Conservation (phyloP, 306 rosid genomes). For the Carpinus fangiana region DNA sequence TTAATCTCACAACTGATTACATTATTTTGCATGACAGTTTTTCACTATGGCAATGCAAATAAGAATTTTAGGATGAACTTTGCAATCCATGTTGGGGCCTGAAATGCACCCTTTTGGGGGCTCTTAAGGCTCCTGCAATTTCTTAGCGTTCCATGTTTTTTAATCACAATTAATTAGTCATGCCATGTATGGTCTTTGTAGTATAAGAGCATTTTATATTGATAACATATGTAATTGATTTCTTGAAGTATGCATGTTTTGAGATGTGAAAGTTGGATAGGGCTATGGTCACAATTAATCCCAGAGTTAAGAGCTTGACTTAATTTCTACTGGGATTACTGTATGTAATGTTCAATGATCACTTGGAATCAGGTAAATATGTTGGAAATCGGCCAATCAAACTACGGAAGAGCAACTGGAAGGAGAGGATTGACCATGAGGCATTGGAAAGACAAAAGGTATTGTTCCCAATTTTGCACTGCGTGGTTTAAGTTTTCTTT, state of each 20-base stretch:
- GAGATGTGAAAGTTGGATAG: neutral
- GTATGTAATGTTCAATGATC: neutral
- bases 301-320: neutral
- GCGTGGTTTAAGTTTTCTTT: neutral
- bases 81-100: neutral
- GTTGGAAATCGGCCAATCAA: conserved; percentile 97
- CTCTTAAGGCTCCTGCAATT: neutral
- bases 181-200: neutral
- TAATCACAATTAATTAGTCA: neutral
- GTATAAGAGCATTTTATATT: neutral
- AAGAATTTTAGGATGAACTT: neutral
- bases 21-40: neutral
- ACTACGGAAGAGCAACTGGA: conserved; percentile 95
- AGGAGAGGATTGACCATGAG: conserved; percentile 78
- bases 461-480: conserved; percentile 5
- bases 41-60: neutral
- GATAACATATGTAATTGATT: neutral
- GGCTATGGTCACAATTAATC: neutral
- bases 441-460: conserved; percentile 86
- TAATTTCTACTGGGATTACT: neutral
- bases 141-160: neutral
- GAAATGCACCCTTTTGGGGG: neutral
- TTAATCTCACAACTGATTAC: neutral
- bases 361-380: conserved; percentile 67
- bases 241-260: neutral